Conservation (phyloP, 2,329 filamentous ascomycete genomes). For the Cercospora beticola region DNA sequence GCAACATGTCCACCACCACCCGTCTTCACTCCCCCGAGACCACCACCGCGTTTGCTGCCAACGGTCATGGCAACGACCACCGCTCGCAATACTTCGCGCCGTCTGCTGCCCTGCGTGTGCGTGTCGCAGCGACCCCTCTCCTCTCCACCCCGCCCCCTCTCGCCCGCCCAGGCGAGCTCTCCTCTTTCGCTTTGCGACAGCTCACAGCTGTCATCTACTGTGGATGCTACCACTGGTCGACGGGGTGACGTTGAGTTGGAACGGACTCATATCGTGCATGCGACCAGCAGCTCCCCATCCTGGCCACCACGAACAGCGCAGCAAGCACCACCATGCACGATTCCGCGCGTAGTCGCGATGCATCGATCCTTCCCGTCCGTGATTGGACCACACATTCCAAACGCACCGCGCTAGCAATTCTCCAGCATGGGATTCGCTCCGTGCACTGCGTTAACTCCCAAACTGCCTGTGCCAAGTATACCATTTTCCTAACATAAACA, state of each 20-base stretch:
- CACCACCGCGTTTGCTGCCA: not conserved
- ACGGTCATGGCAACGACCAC: not conserved
- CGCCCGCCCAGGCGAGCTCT: not conserved
- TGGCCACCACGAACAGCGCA: conserved; percentile 12
- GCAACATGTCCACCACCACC: not conserved
- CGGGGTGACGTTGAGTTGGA: conserved; percentile 1
- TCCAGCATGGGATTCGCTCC: conserved; percentile 13
- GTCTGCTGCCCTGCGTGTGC: not conserved
- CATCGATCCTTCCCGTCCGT: conserved; percentile 1
- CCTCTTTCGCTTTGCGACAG: not conserved
- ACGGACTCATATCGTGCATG: conserved; percentile 7
- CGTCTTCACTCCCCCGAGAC: not conserved
- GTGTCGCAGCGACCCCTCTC: not conserved
- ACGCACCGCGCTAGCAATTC: conserved; percentile 4
- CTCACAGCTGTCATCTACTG: not conserved
- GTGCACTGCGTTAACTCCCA: conserved; percentile 14
- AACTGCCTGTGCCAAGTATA: conserved; percentile 19
- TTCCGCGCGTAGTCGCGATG: conserved; percentile 5
- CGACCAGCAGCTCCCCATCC: conserved; percentile 8
- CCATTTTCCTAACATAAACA: conserved; percentile 12
- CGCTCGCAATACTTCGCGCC: not conserved
- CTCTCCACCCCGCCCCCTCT: not conserved
- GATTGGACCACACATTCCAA: conserved; percentile 8
- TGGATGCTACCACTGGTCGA: not conserved
- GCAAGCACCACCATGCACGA: conserved; percentile 13